phyloP scores from a whole-genome alignment of 768 basidiomycete species.

The Candolleomyces eurysporus region DNA sequence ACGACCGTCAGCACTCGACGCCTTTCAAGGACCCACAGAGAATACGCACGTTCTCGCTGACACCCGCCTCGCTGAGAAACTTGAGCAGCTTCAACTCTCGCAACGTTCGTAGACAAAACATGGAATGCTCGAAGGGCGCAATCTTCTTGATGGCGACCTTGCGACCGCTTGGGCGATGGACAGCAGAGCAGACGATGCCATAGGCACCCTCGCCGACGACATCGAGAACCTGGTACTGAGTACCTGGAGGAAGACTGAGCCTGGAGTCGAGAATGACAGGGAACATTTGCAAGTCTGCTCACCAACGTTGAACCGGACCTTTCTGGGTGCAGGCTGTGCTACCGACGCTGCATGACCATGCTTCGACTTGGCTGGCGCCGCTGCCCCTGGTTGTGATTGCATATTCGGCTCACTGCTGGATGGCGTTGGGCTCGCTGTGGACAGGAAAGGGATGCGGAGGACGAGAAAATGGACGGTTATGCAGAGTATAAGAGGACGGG shows the following conservation, averaged over 20 bases:
- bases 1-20: constrained; percentile 13
- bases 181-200: constrained; percentile 92
- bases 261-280: constrained; percentile 7
- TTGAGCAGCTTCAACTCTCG: constrained; percentile 83
- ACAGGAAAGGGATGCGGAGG: neutral
- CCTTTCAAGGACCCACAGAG: neutral
- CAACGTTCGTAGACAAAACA: constrained; percentile 91
- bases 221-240: constrained; percentile 82
- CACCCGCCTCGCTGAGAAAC: constrained; percentile 83
- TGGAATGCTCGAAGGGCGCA: constrained; percentile 91
- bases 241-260: constrained; percentile 39
- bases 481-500: constrained; percentile 3
- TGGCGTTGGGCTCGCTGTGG: constrained; percentile 24
- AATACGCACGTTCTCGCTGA: constrained; percentile 76
- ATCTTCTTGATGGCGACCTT: constrained; percentile 98
- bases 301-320: constrained; percentile 89
- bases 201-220: constrained; percentile 92
- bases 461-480: constrained; percentile 11
- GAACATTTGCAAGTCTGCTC: constrained; percentile 17
- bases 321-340: constrained; percentile 61
- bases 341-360: constrained; percentile 39
- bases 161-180: constrained; percentile 81
- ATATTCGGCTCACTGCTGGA: constrained; percentile 18
- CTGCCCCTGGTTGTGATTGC: constrained; percentile 17
- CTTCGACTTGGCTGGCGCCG: constrained; percentile 33